Percentiles rank a stretch among this genome's conserved stretches.
phyloP scores from a whole-genome alignment of 1,139 yeast species.

The Saccharomycopsis phalli region DNA sequence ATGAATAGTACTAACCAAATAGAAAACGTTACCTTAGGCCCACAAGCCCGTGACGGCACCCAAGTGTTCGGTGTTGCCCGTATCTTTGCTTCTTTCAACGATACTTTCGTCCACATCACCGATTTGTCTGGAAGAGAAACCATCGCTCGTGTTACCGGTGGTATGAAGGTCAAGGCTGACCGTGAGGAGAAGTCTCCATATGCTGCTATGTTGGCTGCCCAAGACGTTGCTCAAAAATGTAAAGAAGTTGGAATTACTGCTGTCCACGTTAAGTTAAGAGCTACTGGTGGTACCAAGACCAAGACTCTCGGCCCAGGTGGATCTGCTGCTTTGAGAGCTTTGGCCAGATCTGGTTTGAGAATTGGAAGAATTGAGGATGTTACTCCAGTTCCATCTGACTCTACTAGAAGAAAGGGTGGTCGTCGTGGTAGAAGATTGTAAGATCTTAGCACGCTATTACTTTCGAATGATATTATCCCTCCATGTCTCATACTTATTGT shows the following conservation, averaged over 20 bases:
- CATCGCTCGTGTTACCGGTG: constrained; percentile 99
- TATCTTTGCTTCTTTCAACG: constrained; percentile 99
- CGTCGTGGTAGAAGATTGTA: constrained; percentile 99
- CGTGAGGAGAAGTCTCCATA: constrained; percentile 99
- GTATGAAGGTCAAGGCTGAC: constrained; percentile 99
- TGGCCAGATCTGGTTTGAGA: constrained; percentile 99
- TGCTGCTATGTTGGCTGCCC: constrained; percentile 99
- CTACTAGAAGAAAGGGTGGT: constrained; percentile 99
- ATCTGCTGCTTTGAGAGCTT: constrained; percentile 99
- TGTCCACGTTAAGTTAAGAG: constrained; percentile 99
- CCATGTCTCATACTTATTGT: constrained; percentile 7
- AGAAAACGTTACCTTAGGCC: constrained; percentile 70
- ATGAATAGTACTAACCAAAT: constrained; percentile 23
- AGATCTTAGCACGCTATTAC: constrained; percentile 22
- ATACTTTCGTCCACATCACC: constrained; percentile 99
- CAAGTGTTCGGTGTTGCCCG: constrained; percentile 99
- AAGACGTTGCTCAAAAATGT: constrained; percentile 98
- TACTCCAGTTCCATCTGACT: constrained; percentile 99
- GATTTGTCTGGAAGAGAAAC: constrained; percentile 99
- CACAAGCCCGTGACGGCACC: constrained; percentile 90
- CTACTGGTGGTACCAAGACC: constrained; percentile 99
- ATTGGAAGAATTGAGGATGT: constrained; percentile 99
- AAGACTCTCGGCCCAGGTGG: constrained; percentile 99
- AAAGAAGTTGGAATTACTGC: constrained; percentile 99
- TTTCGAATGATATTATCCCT: constrained; percentile 3